phyloP scores from a whole-genome alignment of 2,329 filamentous ascomycete species.

The Aureobasidium sp. region DNA sequence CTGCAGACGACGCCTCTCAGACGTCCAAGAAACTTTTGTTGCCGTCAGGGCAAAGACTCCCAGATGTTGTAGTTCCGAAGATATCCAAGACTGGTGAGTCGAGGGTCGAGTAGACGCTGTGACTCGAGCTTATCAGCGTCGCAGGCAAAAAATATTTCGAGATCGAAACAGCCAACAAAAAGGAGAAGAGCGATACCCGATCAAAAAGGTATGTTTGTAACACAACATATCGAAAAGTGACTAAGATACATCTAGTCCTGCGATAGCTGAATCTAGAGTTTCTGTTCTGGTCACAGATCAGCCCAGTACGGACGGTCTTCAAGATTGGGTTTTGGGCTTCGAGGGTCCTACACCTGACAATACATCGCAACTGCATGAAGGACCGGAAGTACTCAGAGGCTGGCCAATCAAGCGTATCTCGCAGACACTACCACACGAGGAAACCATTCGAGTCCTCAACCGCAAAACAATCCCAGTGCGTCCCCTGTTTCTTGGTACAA shows the following conservation, averaged over 20 bases:
- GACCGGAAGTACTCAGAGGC: slow-evolving; percentile 18
- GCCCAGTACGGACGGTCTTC: slow-evolving; percentile 23
- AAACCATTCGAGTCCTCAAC: slow-evolving; percentile 20
- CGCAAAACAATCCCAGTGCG: neutral
- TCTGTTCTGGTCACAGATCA: slow-evolving; percentile 29
- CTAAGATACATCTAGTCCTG: slow-evolving; percentile 18
- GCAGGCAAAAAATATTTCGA: slow-evolving; percentile 17
- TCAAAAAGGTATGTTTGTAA: neutral
- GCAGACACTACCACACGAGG: slow-evolving; percentile 18
- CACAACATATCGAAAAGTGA: neutral
- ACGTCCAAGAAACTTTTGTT: slow-evolving; percentile 6
- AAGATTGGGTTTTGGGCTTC: slow-evolving; percentile 25
- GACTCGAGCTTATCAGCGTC: neutral
- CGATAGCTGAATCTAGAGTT: slow-evolving; percentile 28
- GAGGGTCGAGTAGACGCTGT: no score
- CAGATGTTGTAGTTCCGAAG: slow-evolving; percentile 27
- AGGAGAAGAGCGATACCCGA: neutral
- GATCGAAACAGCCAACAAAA: slow-evolving; percentile 4
- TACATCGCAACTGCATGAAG: neutral
- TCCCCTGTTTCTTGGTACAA: slow-evolving; percentile 1
- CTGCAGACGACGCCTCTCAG: neutral
- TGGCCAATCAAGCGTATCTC: slow-evolving; percentile 12
- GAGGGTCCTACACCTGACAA: slow-evolving; percentile 10
- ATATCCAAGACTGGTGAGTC: slow-evolving; percentile 27
- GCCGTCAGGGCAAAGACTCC: slow-evolving; percentile 17